Conservation (phyloP, 1,139 yeast species). For the Lodderomyces elongisporus region DNA sequence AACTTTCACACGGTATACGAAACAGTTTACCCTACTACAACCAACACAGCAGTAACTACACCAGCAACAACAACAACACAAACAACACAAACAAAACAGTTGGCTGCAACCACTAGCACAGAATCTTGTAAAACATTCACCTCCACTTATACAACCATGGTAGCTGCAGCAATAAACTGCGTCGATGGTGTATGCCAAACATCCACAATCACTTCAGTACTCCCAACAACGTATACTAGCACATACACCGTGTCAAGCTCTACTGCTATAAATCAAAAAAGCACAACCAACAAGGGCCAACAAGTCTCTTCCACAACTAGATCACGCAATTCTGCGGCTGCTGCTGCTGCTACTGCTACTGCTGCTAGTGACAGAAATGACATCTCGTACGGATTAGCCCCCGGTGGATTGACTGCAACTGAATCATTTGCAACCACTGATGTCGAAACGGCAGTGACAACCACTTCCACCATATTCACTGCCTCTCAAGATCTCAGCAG, state of each 20-base stretch:
- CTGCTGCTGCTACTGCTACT: not conserved
- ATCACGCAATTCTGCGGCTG: not conserved
- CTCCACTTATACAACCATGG: constrained; percentile 7
- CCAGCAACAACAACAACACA: constrained; percentile 7
- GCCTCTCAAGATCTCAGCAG: constrained; percentile 22
- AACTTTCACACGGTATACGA: constrained; percentile 3
- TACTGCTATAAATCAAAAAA: constrained; percentile 6
- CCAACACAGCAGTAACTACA: constrained; percentile 1
- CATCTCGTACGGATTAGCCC: not conserved
- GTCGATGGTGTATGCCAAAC: constrained; percentile 11
- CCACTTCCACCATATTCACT: constrained; percentile 21
- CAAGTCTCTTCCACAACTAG: not conserved
- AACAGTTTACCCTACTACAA: constrained; percentile 1
- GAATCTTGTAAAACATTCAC: constrained; percentile 3
- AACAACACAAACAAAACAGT: constrained; percentile 13
- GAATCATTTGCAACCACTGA: constrained; percentile 7
- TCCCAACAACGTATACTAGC: constrained; percentile 13
- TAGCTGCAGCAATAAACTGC: constrained; percentile 13
- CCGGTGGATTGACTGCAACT: not conserved
- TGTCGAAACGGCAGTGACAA: constrained; percentile 17
- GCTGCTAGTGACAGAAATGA: not conserved
- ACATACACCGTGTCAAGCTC: constrained; percentile 9
- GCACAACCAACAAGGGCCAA: not conserved
- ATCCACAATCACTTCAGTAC: constrained; percentile 7
- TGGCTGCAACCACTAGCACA: too few species aligned